Evolutionary conservation across 306 rosid species (phyloP), one percentile per base, ranked within the genome.

Genomic region (Quercus variabilis): DNA sequence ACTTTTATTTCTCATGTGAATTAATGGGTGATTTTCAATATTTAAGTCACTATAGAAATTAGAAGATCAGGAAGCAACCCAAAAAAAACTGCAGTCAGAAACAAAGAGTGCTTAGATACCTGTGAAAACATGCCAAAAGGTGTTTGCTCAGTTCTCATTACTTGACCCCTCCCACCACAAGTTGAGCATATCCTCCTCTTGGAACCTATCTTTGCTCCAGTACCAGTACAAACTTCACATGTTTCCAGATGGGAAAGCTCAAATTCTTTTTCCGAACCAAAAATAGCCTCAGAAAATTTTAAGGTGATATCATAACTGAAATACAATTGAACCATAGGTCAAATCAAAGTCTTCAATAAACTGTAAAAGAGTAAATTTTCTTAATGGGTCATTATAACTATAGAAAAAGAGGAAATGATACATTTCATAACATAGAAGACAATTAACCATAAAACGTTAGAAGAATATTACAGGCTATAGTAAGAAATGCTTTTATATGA

Each of bases 131-230:
- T 31, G 81, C 99, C 99, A 85, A 95, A 95, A 84, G 99, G 99
- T 78, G 99, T 95, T 85, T 91, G 99, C 83, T 95, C 99, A 23
- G 99, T 91, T 88, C 93, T 95, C 99, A 95, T 95, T 86, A 95
- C 97, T 84, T 95, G 99, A 87, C 99, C 99, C 85, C 99, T 91
- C 67, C 99, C 99, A 81, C 99, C 99, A 90, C 99, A 95, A 51
- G 94, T 91, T 80, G 99, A 88, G 82, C 99, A 91, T 81, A 93
- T 85, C 85, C 96, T 90, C 96, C 73, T 91, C 91, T 90, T 93
- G 86, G 99, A 86, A 62, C 97, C 97, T 30, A 79, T 33, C 83
- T 90, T 95, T 69, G 96, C 89, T 74, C 99, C 99, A 12, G 94
- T 91, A 81, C 99, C 98, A 55, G 78, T 67, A 81, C 99, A 95